Evolutionary conservation across 2,329 filamentous ascomycete genomes (phyloP).

Genomic region (Didymella pomorum): DNA sequence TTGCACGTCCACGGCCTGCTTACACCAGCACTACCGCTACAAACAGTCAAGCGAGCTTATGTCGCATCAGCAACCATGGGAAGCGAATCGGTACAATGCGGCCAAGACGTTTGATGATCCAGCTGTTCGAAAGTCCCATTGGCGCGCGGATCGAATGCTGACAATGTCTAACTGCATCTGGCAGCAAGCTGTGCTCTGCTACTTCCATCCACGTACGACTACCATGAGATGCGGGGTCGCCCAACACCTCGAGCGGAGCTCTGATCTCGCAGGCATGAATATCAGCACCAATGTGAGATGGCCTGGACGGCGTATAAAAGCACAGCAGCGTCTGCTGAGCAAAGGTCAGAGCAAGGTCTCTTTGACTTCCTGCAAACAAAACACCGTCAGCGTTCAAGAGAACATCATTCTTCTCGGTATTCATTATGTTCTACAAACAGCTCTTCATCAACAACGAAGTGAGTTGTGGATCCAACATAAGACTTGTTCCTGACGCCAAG

Average conservation of each 20-base stretch:
- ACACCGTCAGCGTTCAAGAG: not conserved
- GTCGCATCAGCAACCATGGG: not conserved
- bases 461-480: not conserved
- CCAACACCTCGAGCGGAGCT: not conserved
- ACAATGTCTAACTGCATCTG: not conserved
- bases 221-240: conserved; percentile 5
- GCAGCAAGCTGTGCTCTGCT: not conserved
- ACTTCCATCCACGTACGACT: not conserved
- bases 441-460: conserved; percentile 45
- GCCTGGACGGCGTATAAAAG: conserved; percentile 2
- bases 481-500: not conserved
- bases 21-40: conserved; percentile 10
- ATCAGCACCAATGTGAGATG: not conserved
- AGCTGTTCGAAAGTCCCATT: not conserved
- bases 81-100: not conserved
- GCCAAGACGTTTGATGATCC: not conserved
- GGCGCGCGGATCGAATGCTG: conserved; percentile 1
- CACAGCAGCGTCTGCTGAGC: not conserved
- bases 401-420: not conserved
- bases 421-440: conserved; percentile 26
- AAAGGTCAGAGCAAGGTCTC: not conserved
- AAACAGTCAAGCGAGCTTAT: conserved; percentile 7
- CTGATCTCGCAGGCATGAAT: not conserved
- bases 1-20: not conserved
- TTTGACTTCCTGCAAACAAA: not conserved